Conservation (phyloP, 805 yeast genomes). For the Metschnikowia aberdeeniae region DNA sequence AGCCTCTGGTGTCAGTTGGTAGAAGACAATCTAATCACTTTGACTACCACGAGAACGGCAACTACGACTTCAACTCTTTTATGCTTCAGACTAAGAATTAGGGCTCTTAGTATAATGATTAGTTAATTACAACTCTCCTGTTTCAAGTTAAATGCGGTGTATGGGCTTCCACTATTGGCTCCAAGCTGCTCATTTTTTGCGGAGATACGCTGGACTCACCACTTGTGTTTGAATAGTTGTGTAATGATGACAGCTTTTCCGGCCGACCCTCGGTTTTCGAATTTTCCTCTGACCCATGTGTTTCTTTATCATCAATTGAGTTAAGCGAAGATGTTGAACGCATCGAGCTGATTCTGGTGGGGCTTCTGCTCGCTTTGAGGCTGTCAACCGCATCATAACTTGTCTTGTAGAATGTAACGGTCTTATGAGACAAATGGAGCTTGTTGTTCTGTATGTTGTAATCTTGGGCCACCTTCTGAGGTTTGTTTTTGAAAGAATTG, state of each 20-base stretch:
- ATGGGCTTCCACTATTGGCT: slow-evolving; percentile 22
- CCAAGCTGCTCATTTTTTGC: slow-evolving; percentile 11
- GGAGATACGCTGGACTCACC: background rate
- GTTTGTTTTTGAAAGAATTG: slow-evolving; percentile 38
- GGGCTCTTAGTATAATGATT: background rate
- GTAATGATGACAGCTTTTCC: background rate
- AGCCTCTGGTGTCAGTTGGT: background rate
- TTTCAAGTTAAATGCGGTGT: slow-evolving; percentile 9
- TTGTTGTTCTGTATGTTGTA: slow-evolving; percentile 25
- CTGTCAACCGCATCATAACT: slow-evolving; percentile 14
- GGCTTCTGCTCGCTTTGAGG: slow-evolving; percentile 12
- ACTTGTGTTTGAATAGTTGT: background rate
- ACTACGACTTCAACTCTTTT: slow-evolving; percentile 36
- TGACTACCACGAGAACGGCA: slow-evolving; percentile 29
- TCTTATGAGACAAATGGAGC: slow-evolving; percentile 34
- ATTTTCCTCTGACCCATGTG: slow-evolving; percentile 17
- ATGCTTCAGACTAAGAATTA: slow-evolving; percentile 23
- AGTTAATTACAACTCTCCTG: background rate
- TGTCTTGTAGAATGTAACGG: slow-evolving; percentile 40
- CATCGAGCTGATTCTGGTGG: slow-evolving; percentile 28
- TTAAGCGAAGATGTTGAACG: slow-evolving; percentile 27
- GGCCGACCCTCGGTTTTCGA: slow-evolving; percentile 8
- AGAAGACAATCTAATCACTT: slow-evolving; percentile 22
- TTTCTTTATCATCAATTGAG: slow-evolving; percentile 23
- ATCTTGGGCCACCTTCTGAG: slow-evolving; percentile 25